phyloP scores from a whole-genome alignment of 352 stramenopile species.

The Pythium dissimile region DNA sequence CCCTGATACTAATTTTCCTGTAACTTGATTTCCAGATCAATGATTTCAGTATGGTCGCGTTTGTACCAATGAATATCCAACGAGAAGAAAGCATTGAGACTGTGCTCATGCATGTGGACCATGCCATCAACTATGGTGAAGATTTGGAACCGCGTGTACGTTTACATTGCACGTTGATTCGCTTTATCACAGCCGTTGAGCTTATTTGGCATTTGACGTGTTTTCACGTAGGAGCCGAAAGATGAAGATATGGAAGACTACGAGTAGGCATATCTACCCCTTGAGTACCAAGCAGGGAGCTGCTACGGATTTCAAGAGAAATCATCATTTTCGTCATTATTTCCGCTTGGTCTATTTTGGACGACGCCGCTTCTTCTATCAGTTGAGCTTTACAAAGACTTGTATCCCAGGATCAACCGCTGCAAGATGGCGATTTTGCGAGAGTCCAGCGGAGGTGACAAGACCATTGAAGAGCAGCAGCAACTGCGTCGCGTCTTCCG shows the following conservation, averaged over 20 bases:
- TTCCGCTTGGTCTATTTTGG: neutral
- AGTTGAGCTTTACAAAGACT: too few species aligned
- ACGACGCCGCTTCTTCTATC: too few species aligned
- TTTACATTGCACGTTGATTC: neutral
- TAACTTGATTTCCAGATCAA: conserved; percentile 68
- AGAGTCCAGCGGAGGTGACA: conserved; percentile 21
- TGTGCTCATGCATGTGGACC: conserved; percentile 94
- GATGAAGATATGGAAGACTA: conserved; percentile 34
- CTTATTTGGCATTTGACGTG: neutral
- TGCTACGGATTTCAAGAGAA: neutral
- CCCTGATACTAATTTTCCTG: too few species aligned
- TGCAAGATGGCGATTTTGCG: conserved; percentile 16
- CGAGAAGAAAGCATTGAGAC: conserved; percentile 96
- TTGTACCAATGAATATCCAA: conserved; percentile 96
- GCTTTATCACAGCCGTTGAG: neutral
- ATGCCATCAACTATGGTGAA: conserved; percentile 97
- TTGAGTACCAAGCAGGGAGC: neutral
- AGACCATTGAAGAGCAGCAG: conserved; percentile 74
- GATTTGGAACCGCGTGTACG: conserved; percentile 89
- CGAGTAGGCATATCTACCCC: conserved; percentile 1
- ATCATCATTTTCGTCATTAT: neutral
- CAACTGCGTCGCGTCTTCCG: conserved; percentile 72
- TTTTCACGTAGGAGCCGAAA: conserved; percentile 60
- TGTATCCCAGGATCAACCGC: neutral
- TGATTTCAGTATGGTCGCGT: conserved; percentile 97